Evolutionary conservation across 495 filamentous ascomycete genomes (phyloP).

Genomic region (Cetradonia linearis): DNA sequence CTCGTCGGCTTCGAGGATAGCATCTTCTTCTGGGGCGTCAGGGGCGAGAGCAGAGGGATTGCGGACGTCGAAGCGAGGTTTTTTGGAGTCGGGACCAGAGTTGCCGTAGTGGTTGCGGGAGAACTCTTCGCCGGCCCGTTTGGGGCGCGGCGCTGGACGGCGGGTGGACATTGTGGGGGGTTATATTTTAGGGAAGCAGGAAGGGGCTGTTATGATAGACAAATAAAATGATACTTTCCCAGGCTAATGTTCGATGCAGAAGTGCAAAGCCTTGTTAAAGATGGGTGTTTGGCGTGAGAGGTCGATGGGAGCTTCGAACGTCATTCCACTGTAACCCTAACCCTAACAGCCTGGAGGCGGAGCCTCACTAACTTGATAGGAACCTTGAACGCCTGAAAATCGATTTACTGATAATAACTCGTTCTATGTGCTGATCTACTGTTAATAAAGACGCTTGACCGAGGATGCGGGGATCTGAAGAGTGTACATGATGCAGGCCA

Average conservation of each 20-base stretch:
- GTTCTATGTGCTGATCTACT: too few species aligned
- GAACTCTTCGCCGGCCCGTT: constrained; percentile 71
- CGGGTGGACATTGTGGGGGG: constrained; percentile 23
- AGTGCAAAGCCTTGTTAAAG: not conserved
- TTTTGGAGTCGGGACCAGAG: constrained; percentile 53
- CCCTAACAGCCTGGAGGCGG: too few species aligned
- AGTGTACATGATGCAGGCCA: not conserved
- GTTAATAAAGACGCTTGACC: not conserved
- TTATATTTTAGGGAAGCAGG: not conserved
- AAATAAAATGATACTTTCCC: too few species aligned
- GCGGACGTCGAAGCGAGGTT: constrained; percentile 86
- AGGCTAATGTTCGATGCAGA: too few species aligned
- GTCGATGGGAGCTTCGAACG: too few species aligned
- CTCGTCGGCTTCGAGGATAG: constrained; percentile 79
- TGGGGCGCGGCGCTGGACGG: constrained; percentile 61
- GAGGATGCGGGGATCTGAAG: not conserved
- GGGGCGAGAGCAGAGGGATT: constrained; percentile 86
- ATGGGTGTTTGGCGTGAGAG: not conserved
- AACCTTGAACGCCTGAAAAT: too few species aligned
- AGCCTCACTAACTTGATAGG: too few species aligned
- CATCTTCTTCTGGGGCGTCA: constrained; percentile 65
- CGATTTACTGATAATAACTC: too few species aligned
- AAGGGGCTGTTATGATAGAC: not conserved
- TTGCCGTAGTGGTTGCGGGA: constrained; percentile 59
- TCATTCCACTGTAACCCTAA: too few species aligned